Base-by-base conservation (phyloP, 805 yeast genomes). In the Starmera caribaea region DNA sequence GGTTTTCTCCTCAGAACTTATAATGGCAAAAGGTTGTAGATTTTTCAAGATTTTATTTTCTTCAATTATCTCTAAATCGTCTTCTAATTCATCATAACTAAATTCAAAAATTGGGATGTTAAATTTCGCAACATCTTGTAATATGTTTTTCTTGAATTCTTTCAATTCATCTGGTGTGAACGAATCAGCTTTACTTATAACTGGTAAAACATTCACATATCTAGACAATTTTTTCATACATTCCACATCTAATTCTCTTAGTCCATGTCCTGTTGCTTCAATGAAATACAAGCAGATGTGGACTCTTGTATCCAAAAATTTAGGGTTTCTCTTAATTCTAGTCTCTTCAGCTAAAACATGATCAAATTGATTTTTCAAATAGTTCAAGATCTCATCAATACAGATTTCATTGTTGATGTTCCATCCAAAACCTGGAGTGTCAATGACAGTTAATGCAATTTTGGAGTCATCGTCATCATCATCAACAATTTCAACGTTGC, bases 301-400 rank as follows among this genome's bases (percentile, higher is more conserved):
- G 33, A 83, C 85, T 50, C 92, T 68, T 14, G 88, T 71, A 62
- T 84, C 90, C 49, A 73, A 79, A 54, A 81, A 79, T 46, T 85
- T 68, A 21, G 95, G 95, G 56, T 86, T 85, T 70, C 97, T 79
- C 59, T 74, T 73, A 46, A 88, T 85, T 46, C 90, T 71, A 1
- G 92, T 83, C 58, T 88, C 96, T 57, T 88, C 96, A 2, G 85
- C 86, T 36, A 88, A 69, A 0, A 84, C 87, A 41, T 71, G 65
- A 55, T 81, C 89, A 54, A 82, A 83, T 54, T 83, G 90, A 55
- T 80, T 87, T 55, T 80, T 82, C 51, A 84, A 61, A 55, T 73
- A 84, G 41, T 70, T 68, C 39, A 75, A 73, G 38, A 83, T 74
- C 54, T 83, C 92, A 11, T 63, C 66, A 51, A 73, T 76, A 54